Evolutionary conservation across 345 rosid genomes (phyloP), one percentile per base, ranked within the genome.

Genomic region (Gossypium arboreum): DNA sequence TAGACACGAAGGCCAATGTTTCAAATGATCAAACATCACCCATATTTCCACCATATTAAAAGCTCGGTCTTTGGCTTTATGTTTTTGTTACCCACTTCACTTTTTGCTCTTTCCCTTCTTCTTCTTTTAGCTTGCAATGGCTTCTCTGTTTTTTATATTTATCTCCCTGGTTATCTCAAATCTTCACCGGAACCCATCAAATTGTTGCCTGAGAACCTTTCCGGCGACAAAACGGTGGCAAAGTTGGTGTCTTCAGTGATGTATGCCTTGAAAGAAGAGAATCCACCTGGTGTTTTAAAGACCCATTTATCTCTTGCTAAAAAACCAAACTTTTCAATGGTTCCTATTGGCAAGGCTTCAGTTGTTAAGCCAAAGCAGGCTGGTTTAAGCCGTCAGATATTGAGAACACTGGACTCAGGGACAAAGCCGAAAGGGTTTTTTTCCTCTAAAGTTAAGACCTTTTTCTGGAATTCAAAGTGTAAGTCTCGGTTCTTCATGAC

Each of bases 401-500:
- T 39, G 68, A 81, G 61, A 62, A 7, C 78, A 56, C 78, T 81
- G 70, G 76, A 79, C 2, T 34, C 68, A n/a, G 84, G 77, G n/a
- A 71, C 70, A 9, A 77, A 78, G 51, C 45, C 90, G n/a, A 84
- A 73, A 76, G 73, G 73, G 70, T 93, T 93, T 66, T 95, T 93
- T 68, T 75, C 89, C 2, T 52, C 77, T 7, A 77, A 73, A 77
- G 74, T 93, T 41, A 83, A 77, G 61, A 75, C 64, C 3, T 91
- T 91, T 78, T 82, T 93, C 12, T 76, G 79, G 20, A 84, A 81
- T 13, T 80, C 88, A 7, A 76, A 77, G 3, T 95, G 99, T 58
- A 84, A 88, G 84, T 78, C 84, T 44, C 78, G 84, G 68, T 88
- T 95, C 82, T 95, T 95, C 85, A 91, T 95, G 96, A 95, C 98